Evolutionary conservation across 2,329 filamentous ascomycete species (phyloP).

Genomic region (Diplodia sapinea): DNA sequence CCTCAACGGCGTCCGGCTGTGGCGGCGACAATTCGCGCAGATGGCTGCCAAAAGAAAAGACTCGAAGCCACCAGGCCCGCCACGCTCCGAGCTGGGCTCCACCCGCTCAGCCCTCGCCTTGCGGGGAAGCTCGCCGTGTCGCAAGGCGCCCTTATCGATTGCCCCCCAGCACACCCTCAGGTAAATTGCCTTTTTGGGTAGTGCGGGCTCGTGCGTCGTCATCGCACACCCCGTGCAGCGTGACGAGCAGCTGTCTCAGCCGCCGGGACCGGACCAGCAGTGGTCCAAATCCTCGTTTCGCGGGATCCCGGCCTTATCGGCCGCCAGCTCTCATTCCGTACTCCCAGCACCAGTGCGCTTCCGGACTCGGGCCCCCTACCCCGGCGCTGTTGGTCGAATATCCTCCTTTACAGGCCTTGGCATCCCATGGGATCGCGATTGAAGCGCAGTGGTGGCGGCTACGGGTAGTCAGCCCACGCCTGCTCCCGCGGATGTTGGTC

Average conservation of each 20-base stretch:
- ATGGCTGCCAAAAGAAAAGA: slow-evolving; percentile 5
- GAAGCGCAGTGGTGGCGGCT: background rate
- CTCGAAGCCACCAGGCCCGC: slow-evolving; percentile 5
- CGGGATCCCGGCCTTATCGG: slow-evolving; percentile 7
- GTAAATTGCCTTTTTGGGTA: slow-evolving; percentile 11
- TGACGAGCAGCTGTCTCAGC: slow-evolving; percentile 29
- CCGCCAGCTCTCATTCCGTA: slow-evolving; percentile 14
- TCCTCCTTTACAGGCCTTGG: background rate
- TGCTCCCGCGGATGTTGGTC: background rate
- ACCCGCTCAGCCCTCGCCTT: background rate
- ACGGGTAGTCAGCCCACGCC: slow-evolving; percentile 16
- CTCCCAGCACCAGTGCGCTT: background rate
- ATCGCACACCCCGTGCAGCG: slow-evolving; percentile 17
- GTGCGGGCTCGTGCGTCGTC: slow-evolving; percentile 26
- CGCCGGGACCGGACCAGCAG: slow-evolving; percentile 4
- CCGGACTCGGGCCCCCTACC: background rate
- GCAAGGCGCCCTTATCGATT: slow-evolving; percentile 23
- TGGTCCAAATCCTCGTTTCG: background rate
- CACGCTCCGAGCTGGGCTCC: no score
- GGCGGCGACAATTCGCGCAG: slow-evolving; percentile 20
- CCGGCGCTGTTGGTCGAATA: background rate
- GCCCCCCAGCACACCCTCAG: slow-evolving; percentile 11
- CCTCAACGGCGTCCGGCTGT: slow-evolving; percentile 24
- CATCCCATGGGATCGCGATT: background rate
- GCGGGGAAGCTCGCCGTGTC: slow-evolving; percentile 1